phyloP scores from a whole-genome alignment of 2,329 filamentous ascomycete species.

The Trichoderma atrobrunneum region DNA sequence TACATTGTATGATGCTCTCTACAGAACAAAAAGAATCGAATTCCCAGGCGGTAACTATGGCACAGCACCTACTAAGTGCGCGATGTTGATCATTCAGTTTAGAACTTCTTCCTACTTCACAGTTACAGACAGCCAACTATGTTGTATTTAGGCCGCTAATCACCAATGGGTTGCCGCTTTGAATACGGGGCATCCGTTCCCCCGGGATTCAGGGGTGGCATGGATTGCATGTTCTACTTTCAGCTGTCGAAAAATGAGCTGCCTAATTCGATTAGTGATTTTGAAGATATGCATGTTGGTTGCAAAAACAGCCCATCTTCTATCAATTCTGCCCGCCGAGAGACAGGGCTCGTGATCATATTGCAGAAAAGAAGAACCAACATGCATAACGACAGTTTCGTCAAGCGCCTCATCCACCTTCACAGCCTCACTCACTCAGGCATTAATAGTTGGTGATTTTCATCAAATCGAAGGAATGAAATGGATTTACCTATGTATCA shows the following conservation, averaged over 20 bases:
- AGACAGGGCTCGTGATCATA: neutral
- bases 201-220: neutral
- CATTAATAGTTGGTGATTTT: neutral
- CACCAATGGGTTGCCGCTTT: neutral
- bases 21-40: neutral
- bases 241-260: neutral
- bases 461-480: neutral
- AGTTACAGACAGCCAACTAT: neutral
- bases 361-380: neutral
- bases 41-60: neutral
- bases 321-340: neutral
- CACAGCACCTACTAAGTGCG: neutral
- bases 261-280: neutral
- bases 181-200: neutral
- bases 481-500: neutral
- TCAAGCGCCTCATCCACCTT: neutral
- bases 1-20: neutral
- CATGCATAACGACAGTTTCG: constrained; percentile 9
- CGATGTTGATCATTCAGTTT: neutral
- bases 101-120: neutral
- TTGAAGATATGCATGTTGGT: neutral
- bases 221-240: neutral
- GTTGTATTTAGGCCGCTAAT: neutral
- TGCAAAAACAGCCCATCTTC: neutral
- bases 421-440: constrained; percentile 2